Evolutionary conservation across 805 yeast genomes (phyloP).

Genomic region (Metschnikowia matae): DNA sequence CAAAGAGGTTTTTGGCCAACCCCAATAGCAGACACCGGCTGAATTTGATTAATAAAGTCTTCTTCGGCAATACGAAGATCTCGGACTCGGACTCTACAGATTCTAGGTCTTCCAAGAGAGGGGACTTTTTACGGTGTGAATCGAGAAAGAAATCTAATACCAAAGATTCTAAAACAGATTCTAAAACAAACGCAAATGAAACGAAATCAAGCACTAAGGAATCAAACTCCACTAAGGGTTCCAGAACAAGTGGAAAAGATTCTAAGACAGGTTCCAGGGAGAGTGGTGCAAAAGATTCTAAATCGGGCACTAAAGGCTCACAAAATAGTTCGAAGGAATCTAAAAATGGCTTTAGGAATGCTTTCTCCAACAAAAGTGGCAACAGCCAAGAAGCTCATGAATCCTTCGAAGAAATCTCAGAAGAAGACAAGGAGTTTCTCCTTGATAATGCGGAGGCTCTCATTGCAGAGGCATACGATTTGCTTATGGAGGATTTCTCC

Average conservation of each 20-base stretch:
- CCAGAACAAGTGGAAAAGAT: neutral
- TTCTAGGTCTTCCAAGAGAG: neutral
- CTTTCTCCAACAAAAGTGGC: neutral
- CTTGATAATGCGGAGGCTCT: slow-evolving; percentile 24
- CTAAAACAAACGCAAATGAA: neutral
- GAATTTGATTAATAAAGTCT: slow-evolving; percentile 5
- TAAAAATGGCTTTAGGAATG: neutral
- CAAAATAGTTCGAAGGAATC: neutral
- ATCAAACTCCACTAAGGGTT: neutral
- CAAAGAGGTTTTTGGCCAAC: slow-evolving; percentile 2
- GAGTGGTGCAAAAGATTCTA: neutral
- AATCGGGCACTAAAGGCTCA: neutral
- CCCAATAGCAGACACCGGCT: neutral
- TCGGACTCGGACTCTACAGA: neutral
- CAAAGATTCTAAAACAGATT: neutral
- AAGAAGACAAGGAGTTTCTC: neutral
- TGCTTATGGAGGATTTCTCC: slow-evolving; percentile 25
- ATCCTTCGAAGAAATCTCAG: slow-evolving; percentile 9
- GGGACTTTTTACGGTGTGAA: neutral
- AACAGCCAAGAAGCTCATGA: neutral
- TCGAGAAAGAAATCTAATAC: neutral
- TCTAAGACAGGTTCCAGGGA: neutral
- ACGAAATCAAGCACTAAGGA: neutral
- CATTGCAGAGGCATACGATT: slow-evolving; percentile 25
- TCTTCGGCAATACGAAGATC: slow-evolving; percentile 4